phyloP scores from a whole-genome alignment of 805 yeast genomes.

The Ogataea minuta region DNA sequence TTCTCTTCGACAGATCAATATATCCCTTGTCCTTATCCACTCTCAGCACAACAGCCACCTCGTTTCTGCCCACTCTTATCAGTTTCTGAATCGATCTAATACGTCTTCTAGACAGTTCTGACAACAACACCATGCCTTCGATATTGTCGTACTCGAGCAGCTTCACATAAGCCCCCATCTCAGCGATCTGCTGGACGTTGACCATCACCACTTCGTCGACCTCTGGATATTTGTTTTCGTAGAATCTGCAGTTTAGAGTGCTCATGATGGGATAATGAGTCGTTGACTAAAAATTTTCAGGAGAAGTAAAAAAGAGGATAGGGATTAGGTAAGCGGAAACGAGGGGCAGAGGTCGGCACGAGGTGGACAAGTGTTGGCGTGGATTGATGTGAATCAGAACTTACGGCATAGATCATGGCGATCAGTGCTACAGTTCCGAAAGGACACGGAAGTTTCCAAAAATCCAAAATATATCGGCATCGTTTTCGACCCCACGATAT shows the following conservation, averaged over 20 bases:
- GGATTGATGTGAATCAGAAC: no score
- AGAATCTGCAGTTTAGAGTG: conserved; percentile 89
- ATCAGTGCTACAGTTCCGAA: no score
- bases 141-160: conserved; percentile 95
- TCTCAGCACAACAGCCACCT: conserved; percentile 95
- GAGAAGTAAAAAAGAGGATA: conserved; percentile 1
- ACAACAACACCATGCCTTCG: conserved; percentile 96
- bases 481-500: background rate
- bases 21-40: conserved; percentile 99
- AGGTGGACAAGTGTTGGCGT: no score
- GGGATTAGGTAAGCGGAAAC: conserved; percentile 5
- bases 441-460: background rate
- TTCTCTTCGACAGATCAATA: conserved; percentile 95
- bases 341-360: no score
- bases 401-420: no score
- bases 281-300: conserved; percentile 13
- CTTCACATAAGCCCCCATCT: conserved; percentile 98
- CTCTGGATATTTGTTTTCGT: conserved; percentile 97
- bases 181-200: conserved; percentile 96
- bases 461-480: background rate
- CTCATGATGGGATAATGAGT: conserved; percentile 50
- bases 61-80: conserved; percentile 97
- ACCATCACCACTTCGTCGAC: conserved; percentile 99
- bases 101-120: conserved; percentile 97
- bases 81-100: conserved; percentile 96